A percentile compares a stretch with the other conserved stretches of the same genome.
These are phyloP conservation scores for Rhizopogon rudus DNA, from an alignment of 768 basidiomycete species.

Conservation along the genomic window DNA sequence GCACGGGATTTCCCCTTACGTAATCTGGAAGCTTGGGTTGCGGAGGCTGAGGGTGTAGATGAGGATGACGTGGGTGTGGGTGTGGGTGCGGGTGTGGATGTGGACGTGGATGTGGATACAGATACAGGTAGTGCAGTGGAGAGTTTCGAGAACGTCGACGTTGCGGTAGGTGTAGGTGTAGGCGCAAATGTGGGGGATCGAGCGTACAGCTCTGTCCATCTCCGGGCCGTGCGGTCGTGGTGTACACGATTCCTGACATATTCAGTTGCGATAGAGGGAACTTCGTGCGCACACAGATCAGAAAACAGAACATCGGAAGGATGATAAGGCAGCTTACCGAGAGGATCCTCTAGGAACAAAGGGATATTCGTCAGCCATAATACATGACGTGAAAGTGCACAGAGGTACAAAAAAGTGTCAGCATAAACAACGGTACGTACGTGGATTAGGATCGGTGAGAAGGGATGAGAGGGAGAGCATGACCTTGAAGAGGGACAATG, in stretches of 20 bases:
- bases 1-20: conserved; percentile 34
- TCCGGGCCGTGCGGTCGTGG: conserved; percentile 73
- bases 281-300: conserved; percentile 25
- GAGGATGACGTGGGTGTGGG: neutral
- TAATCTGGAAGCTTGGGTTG: neutral
- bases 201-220: conserved; percentile 75
- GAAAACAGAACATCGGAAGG: neutral
- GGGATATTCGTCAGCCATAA: conserved; percentile 1
- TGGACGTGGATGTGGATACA: neutral
- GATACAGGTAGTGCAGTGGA: neutral
- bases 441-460: conserved; percentile 90
- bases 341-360: conserved; percentile 52
- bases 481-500: conserved; percentile 90
- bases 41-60: neutral
- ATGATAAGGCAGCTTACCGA: conserved; percentile 40
- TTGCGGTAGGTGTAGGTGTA: conserved; percentile 10
- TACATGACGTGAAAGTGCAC: conserved; percentile 1
- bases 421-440: conserved; percentile 38
- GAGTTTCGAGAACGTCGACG: conserved; percentile 4
- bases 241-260: conserved; percentile 58
- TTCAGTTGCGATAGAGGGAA: conserved; percentile 69
- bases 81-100: neutral
- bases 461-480: conserved; percentile 91
- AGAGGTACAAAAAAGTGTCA: neutral
- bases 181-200: conserved; percentile 34